Base-by-base conservation (phyloP, 2,329 filamentous ascomycete species). In the Claviceps capensis region DNA sequence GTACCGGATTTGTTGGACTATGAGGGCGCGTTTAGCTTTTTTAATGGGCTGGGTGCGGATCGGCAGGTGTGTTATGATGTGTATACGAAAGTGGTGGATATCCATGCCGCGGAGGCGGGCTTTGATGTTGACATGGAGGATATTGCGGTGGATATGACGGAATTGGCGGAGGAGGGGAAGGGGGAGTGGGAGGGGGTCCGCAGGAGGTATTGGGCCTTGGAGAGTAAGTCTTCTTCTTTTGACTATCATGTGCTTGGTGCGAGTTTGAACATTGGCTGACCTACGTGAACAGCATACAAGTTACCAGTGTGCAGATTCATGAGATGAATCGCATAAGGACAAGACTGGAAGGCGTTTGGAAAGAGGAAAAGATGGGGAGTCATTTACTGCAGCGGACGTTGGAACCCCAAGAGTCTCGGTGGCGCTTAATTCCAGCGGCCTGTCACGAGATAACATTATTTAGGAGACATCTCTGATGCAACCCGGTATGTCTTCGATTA, bases 51-150 rank as follows among this genome's bases (percentile, higher is more conserved):
- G 53, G 93, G 93, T 0, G 93, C 93, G 2, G 93, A 98, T 69
- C 76, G 93, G 46, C 83, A 84, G 66, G 83, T 97, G 55, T 95
- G 88, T 68, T 97, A 97, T 68, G 93, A 97, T 69, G 90, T 98
- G 23, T 97, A 97, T 69, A 86, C 84, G 50, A 88, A 86, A 65
- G 88, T 97, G 2, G 85, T 88, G 1, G 91, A 97, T 68, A 83
- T 95, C 75, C 89, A 97, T 68, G 74, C 94, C 22, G 81, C 85
- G 56, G 90, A 97, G 59, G 88, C 88, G 9, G 90, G 90, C 0
- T 79, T 96, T 59, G 91, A 97, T 61, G 81, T 91, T 1, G 86
- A 90, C 50, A 97, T 89, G 89, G 77, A 83, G 50, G 84, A 84
- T 52, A 78, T 93, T 37, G 72, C 78, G 5, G 86, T 97, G 14